Conservation (phyloP, 371 early-diverging fungal species). For the Cokeromyces recurvatus region DNA sequence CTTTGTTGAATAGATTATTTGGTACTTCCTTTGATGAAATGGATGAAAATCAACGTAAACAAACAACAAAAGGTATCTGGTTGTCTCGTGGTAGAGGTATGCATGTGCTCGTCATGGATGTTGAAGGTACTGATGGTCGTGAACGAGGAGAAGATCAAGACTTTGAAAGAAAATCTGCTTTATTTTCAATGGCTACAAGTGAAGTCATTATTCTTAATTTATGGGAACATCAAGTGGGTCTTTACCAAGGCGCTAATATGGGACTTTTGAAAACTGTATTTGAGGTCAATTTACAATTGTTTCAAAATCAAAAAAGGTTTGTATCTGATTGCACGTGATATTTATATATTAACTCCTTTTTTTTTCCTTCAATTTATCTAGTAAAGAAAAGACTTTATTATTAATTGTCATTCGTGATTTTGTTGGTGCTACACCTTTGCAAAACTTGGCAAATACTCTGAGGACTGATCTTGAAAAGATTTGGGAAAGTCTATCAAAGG, state of each 20-base stretch:
- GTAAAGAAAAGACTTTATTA: conserved; percentile 82
- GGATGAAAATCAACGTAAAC: conserved; percentile 77
- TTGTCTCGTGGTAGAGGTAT: conserved; percentile 78
- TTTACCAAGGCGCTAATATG: conserved; percentile 99
- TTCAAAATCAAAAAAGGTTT: conserved; percentile 71
- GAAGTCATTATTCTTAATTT: conserved; percentile 96
- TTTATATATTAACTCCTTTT: neutral
- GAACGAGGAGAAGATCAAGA: conserved; percentile 99
- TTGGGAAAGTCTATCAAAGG: conserved; percentile 86
- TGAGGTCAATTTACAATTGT: conserved; percentile 96
- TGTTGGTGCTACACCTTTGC: conserved; percentile 84
- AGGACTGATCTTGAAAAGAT: conserved; percentile 82
- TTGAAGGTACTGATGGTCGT: conserved; percentile 98
- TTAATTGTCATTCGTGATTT: conserved; percentile 97
- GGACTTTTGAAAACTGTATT: conserved; percentile 97
- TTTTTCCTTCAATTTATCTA: conserved; percentile 18
- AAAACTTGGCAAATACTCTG: conserved; percentile 75
- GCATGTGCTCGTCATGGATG: conserved; percentile 93
- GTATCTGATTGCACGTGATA: no score
- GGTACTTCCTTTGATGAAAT: conserved; percentile 93
- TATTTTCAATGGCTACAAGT: conserved; percentile 94
- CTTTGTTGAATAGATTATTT: conserved; percentile 92
- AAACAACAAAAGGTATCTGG: conserved; percentile 98
- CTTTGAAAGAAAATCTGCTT: conserved; percentile 95
- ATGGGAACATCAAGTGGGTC: conserved; percentile 97